Conservation (phyloP, 768 basidiomycete genomes). For the Phaeotremella fagi region DNA sequence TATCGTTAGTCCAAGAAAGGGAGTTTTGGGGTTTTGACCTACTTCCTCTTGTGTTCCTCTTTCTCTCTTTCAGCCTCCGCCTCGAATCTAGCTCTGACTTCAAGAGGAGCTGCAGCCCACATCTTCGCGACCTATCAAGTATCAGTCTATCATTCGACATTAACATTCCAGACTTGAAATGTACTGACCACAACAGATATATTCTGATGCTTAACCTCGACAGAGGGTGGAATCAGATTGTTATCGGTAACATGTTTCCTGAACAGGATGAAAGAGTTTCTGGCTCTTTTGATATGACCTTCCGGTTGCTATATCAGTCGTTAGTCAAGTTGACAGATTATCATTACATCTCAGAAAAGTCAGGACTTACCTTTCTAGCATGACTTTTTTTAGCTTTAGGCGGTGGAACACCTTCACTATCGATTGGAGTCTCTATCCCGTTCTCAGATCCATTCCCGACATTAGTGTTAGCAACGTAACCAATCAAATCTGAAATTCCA, state of each 20-base stretch:
- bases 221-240: constrained; percentile 43
- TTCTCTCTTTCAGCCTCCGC: constrained; percentile 45
- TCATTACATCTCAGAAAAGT: too few relatives aligned
- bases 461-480: not conserved
- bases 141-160: not conserved
- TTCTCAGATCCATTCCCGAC: not conserved
- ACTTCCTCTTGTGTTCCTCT: constrained; percentile 46
- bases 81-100: constrained; percentile 44
- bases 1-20: not conserved
- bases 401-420: constrained; percentile 13
- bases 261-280: constrained; percentile 50
- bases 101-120: constrained; percentile 46
- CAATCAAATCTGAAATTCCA: not conserved
- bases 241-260: constrained; percentile 49
- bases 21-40: constrained; percentile 1
- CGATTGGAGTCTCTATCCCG: not conserved
- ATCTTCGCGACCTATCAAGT: constrained; percentile 43
- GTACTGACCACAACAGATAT: constrained; percentile 46
- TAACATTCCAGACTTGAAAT: not conserved
- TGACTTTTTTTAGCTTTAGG: constrained; percentile 45
- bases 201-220: constrained; percentile 49
- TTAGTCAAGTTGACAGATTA: too few relatives aligned
- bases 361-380: constrained; percentile 39
- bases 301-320: constrained; percentile 38
- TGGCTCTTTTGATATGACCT: constrained; percentile 48